Base-by-base conservation (phyloP, 2,329 filamentous ascomycete species). In the Talaromyces albobiverticillius region DNA sequence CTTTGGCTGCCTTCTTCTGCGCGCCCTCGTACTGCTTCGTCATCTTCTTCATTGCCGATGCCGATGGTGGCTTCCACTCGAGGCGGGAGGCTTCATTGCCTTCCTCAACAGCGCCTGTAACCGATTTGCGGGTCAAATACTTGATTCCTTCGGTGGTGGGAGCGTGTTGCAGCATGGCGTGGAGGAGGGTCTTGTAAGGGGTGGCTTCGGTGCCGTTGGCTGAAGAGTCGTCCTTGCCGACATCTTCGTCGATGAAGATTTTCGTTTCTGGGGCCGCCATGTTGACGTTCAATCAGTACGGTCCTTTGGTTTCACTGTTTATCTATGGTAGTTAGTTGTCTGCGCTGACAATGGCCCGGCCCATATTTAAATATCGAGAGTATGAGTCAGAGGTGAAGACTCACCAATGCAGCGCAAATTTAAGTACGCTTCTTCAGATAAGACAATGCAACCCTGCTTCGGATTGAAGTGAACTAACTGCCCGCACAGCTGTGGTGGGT, bases 41-140 rank as follows among this genome's bases (percentile, higher is more conserved):
- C 3, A 87, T 88, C 76, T 95, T 95, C 79, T 95, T 96, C 68
- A 90, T 72, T 20, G 89, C 90, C 57, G 87, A 88, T 78, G 94
- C 95, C 57, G 88, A 86, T 18, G 85, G 87, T 53, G 87, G 85
- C 76, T 92, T 93, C 88, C 87, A 96, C 63, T 84, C 81, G 60
- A 86, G 73, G 60, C 83, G 81, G 51, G 80, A 80, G 51, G 80
- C 78, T 59, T 81, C 79, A 64, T 90, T 88, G 58, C 84, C 85
- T 67, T 81, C 81, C 61, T 81, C 79, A 53, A 81, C 73, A 20
- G 81, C 70, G 23, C 82, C 84, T 46, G 83, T 86, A 57, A 81
- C 77, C 26, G 84, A 87, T 62, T 88, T 87, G 68, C 87, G 84
- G 46, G 81, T 84, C 59, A 87, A 78, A 72, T 89, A 94, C 62